Percentiles rank a stretch among this genome's conserved stretches.
Conservation (phyloP, 192 early-diverging fungal species). For the Umbelopsis isabellina region DNA sequence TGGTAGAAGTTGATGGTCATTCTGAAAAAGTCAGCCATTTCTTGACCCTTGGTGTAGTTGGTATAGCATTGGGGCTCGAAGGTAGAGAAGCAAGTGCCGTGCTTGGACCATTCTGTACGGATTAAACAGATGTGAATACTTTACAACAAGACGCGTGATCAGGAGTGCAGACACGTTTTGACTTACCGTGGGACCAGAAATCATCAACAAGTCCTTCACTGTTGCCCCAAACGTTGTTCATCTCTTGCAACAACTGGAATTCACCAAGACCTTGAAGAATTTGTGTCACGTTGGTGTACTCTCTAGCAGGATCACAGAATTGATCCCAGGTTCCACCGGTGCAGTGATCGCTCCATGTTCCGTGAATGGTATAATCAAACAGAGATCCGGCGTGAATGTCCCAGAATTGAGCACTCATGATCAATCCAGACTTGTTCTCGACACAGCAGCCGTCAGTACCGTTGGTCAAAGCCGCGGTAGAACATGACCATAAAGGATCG, state of each 20-base stretch:
- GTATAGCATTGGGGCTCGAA: constrained; percentile 62
- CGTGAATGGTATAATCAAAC: constrained; percentile 70
- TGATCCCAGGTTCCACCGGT: constrained; percentile 27
- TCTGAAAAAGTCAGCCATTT: constrained; percentile 61
- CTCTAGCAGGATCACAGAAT: constrained; percentile 62
- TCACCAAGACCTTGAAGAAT: constrained; percentile 12
- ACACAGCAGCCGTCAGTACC: constrained; percentile 20
- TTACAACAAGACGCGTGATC: too few relatives aligned
- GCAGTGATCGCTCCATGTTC: constrained; percentile 73
- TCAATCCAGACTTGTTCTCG: constrained; percentile 41
- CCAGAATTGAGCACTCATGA: constrained; percentile 59
- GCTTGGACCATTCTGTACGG: constrained; percentile 75
- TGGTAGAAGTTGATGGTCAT: constrained; percentile 52
- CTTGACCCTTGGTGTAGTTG: constrained; percentile 45
- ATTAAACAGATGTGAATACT: neutral
- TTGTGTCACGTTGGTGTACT: constrained; percentile 42
- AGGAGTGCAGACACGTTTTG: too few relatives aligned
- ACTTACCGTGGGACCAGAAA: constrained; percentile 57
- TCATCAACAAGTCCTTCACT: constrained; percentile 69
- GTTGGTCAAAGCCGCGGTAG: neutral
- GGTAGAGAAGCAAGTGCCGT: constrained; percentile 73
- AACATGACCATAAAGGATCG: constrained; percentile 14
- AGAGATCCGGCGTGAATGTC: constrained; percentile 57
- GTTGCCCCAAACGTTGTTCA: constrained; percentile 66
- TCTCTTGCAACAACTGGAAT: constrained; percentile 35